Percentiles rank a stretch among this genome's conserved stretches.
Conservation (phyloP, 192 early-diverging fungal genomes). For the Podila epigama region DNA sequence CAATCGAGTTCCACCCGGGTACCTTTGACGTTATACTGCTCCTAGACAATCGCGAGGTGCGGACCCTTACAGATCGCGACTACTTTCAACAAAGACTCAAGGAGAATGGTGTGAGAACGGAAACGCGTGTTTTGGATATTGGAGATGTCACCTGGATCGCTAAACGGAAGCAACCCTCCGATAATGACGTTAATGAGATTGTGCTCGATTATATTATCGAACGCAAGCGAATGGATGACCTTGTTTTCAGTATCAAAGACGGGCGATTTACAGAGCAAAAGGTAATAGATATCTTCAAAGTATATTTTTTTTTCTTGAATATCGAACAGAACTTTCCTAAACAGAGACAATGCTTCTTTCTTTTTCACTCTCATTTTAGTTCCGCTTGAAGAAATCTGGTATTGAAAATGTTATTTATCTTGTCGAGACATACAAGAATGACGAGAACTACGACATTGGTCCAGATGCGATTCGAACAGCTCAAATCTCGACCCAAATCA, state of each 20-base stretch:
- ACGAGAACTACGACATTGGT: constrained; percentile 68
- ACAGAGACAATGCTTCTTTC: too few species aligned
- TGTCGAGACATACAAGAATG: constrained; percentile 79
- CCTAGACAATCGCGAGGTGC: constrained; percentile 87
- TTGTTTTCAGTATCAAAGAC: constrained; percentile 91
- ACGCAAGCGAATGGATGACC: constrained; percentile 94
- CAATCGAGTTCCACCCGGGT: constrained; percentile 32
- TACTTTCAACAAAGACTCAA: constrained; percentile 76
- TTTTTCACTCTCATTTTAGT: constrained; percentile 48
- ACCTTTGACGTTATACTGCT: constrained; percentile 76
- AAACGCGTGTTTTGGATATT: constrained; percentile 72
- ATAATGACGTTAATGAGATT: constrained; percentile 61
- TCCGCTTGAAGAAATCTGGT: constrained; percentile 75
- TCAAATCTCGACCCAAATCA: constrained; percentile 75
- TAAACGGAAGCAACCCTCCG: constrained; percentile 9
- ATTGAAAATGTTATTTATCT: constrained; percentile 84
- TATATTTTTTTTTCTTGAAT: neutral
- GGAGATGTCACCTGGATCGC: constrained; percentile 96
- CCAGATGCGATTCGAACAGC: constrained; percentile 73
- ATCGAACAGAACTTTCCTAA: neutral
- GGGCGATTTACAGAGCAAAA: constrained; percentile 95
- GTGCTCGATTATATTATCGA: constrained; percentile 89
- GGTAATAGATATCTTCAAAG: constrained; percentile 45
- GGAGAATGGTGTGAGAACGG: constrained; percentile 59
- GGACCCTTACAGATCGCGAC: constrained; percentile 67